A percentile compares a stretch with the other conserved stretches of the same genome.
phyloP scores from a whole-genome alignment of 1,139 yeast genomes.

The Candida sp. region DNA sequence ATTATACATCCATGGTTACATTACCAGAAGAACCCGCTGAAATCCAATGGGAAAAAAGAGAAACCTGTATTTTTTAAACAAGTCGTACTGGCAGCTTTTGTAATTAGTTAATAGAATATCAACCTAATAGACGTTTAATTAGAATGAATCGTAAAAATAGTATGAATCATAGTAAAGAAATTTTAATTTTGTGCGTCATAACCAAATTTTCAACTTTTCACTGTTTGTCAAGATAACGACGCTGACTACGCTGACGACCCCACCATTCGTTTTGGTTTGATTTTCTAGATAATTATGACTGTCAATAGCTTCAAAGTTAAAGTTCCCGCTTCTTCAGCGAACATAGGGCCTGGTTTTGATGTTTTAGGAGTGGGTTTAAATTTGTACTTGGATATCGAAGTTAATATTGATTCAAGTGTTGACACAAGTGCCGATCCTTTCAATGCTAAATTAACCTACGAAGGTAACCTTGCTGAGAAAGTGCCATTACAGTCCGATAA shows the following conservation, averaged over 20 bases:
- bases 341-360: conserved; percentile 98
- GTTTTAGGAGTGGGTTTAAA: conserved; percentile 89
- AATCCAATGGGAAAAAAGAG: conserved; percentile 73
- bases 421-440: conserved; percentile 58
- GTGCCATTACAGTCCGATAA: conserved; percentile 77
- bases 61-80: conserved; percentile 20
- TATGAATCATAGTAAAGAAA: no score
- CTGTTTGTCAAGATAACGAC: neutral
- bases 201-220: neutral
- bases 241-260: neutral
- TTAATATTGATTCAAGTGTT: conserved; percentile 52
- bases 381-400: conserved; percentile 67
- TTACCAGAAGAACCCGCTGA: conserved; percentile 79
- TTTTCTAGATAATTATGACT: conserved; percentile 9
- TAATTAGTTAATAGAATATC: neutral
- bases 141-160: no score
- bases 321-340: conserved; percentile 97
- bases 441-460: conserved; percentile 69
- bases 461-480: conserved; percentile 69
- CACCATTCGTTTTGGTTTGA: neutral
- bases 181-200: no score
- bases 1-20: conserved; percentile 92
- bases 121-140: neutral
- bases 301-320: conserved; percentile 51
- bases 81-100: neutral